Conservation (phyloP, 768 basidiomycete genomes). For the Sporobolomyces roseus region DNA sequence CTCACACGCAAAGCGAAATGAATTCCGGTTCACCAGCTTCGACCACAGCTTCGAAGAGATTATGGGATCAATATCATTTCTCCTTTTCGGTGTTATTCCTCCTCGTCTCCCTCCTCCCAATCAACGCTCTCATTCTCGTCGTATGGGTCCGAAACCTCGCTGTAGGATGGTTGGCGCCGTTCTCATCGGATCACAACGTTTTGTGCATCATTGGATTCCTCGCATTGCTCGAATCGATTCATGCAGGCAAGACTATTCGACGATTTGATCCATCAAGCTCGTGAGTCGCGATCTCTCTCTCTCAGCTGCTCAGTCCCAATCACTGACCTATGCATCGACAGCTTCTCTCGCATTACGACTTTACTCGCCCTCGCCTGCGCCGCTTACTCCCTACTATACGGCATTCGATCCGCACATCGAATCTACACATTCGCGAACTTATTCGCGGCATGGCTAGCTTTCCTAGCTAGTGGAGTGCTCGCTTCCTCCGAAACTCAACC, state of each 20-base stretch:
- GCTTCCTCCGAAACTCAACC: too few relatives aligned
- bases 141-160: constrained; percentile 86
- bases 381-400: constrained; percentile 60
- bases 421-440: constrained; percentile 63
- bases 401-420: constrained; percentile 63
- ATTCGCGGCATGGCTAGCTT: constrained; percentile 49
- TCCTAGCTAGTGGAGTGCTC: constrained; percentile 39
- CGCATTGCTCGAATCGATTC: constrained; percentile 41
- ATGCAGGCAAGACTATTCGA: constrained; percentile 24
- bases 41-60: too few relatives aligned
- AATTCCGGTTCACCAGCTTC: neutral
- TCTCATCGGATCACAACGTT: constrained; percentile 67
- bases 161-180: constrained; percentile 72
- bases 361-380: constrained; percentile 50
- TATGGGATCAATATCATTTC: constrained; percentile 32
- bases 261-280: neutral
- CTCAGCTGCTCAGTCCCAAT: too few relatives aligned
- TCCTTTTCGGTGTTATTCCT: constrained; percentile 58
- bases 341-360: neutral
- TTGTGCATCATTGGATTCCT: constrained; percentile 44
- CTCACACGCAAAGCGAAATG: constrained; percentile 3
- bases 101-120: constrained; percentile 75
- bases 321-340: too few relatives aligned
- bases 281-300: too few relatives aligned
- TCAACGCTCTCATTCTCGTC: constrained; percentile 64